phyloP scores from a whole-genome alignment of 768 basidiomycete species.

The Xerocomellus amylosporus region DNA sequence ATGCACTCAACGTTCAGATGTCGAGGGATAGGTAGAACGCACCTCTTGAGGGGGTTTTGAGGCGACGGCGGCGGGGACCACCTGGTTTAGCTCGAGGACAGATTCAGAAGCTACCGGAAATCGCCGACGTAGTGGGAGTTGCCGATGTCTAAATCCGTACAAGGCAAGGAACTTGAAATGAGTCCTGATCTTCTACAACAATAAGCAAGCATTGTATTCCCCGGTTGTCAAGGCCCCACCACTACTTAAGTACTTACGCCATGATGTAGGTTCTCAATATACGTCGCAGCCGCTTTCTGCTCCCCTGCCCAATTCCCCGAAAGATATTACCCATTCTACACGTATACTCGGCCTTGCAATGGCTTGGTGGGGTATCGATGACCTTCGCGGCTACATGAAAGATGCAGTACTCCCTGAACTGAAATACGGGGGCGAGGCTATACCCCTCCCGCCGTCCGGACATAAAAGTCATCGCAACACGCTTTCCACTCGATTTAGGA shows the following conservation, averaged over 20 bases:
- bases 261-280: neutral
- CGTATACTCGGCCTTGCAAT: slow-evolving; percentile 8
- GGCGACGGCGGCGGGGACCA: slow-evolving; percentile 10
- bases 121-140: slow-evolving; percentile 23
- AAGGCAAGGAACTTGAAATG: neutral
- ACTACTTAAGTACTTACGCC: slow-evolving; percentile 13
- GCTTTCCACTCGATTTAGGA: slow-evolving; percentile 33
- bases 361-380: slow-evolving; percentile 32
- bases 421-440: slow-evolving; percentile 24
- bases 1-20: neutral
- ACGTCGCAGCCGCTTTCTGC: neutral
- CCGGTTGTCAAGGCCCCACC: slow-evolving; percentile 19
- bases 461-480: slow-evolving; percentile 37
- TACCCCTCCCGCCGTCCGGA: slow-evolving; percentile 22
- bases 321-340: neutral
- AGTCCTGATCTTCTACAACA: slow-evolving; percentile 6
- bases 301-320: neutral
- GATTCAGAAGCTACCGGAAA: slow-evolving; percentile 11
- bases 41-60: slow-evolving; percentile 30
- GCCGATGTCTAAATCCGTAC: slow-evolving; percentile 22
- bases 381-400: slow-evolving; percentile 34
- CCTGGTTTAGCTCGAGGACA: slow-evolving; percentile 1
- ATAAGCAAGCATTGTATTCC: slow-evolving; percentile 18
- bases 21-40: slow-evolving; percentile 14
- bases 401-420: slow-evolving; percentile 34